These are phyloP conservation scores for Ambrosiella beaveri DNA, from an alignment of 2,329 filamentous ascomycete species.

Conservation along the genomic window DNA sequence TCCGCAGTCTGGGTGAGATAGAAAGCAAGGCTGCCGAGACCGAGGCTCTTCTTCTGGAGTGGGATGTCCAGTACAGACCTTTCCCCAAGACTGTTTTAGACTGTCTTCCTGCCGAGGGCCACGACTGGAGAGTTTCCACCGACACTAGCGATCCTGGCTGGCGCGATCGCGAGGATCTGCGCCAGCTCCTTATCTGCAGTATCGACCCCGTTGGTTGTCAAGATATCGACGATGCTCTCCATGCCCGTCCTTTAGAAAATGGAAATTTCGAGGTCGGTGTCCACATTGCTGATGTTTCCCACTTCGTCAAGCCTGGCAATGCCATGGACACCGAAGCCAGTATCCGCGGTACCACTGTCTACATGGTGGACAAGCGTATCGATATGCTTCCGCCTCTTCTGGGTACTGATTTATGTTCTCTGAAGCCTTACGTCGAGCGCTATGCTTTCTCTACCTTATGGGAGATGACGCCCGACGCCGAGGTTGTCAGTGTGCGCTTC, in stretches of 20 bases:
- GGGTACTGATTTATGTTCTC: constrained; percentile 85
- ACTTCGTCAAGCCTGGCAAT: constrained; percentile 94
- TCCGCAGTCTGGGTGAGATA: constrained; percentile 78
- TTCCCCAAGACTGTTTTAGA: constrained; percentile 93
- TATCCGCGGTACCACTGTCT: constrained; percentile 87
- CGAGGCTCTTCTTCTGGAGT: constrained; percentile 82
- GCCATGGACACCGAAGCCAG: constrained; percentile 95
- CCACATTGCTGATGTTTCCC: constrained; percentile 97
- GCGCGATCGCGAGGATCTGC: constrained; percentile 68
- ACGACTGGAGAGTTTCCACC: constrained; percentile 83
- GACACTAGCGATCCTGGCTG: constrained; percentile 69
- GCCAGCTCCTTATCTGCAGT: constrained; percentile 80
- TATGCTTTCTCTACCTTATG: constrained; percentile 74
- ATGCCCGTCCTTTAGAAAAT: constrained; percentile 69
- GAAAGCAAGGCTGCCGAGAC: constrained; percentile 98
- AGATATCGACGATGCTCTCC: constrained; percentile 94
- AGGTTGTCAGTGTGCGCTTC: constrained; percentile 72
- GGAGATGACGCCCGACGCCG: constrained; percentile 74
- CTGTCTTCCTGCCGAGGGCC: constrained; percentile 77
- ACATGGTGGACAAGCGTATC: constrained; percentile 95
- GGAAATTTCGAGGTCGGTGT: constrained; percentile 94
- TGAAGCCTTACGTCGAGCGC: constrained; percentile 95
- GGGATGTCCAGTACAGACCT: constrained; percentile 92
- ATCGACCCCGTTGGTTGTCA: constrained; percentile 94
- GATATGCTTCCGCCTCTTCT: constrained; percentile 97